Evolutionary conservation across 2,329 filamentous ascomycete species (phyloP).

Genomic region (Penicillium sp.): DNA sequence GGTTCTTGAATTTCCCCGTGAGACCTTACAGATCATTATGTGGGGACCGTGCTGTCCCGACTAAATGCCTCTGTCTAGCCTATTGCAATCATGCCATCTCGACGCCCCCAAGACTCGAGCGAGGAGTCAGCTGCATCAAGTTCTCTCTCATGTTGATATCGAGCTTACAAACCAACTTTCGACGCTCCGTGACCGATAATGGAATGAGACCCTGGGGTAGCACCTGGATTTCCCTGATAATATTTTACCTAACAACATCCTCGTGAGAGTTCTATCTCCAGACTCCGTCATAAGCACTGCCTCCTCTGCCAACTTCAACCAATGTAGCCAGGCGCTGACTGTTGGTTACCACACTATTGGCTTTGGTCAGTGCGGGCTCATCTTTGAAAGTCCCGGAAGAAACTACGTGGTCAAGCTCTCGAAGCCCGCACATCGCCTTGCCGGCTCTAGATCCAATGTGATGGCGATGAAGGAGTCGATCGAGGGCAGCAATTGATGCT

Average conservation of each 20-base stretch:
- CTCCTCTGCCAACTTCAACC: conserved; percentile 4
- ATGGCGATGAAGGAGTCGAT: too few relatives aligned
- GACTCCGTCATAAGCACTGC: conserved; percentile 3
- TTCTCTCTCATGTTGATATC: background rate
- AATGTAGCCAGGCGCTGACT: background rate
- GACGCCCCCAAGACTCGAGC: conserved; percentile 1
- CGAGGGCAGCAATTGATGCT: too few relatives aligned
- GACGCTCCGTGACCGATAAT: conserved; percentile 1
- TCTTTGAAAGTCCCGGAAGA: conserved; percentile 8
- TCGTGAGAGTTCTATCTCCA: conserved; percentile 7
- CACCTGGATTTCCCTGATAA: conserved; percentile 3
- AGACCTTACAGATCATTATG: too few relatives aligned
- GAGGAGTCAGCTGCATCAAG: conserved; percentile 1
- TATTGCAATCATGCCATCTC: background rate
- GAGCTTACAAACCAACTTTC: conserved; percentile 4
- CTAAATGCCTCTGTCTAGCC: too few relatives aligned
- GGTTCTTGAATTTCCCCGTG: too few relatives aligned
- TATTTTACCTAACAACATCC: conserved; percentile 8
- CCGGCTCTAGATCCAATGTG: too few relatives aligned
- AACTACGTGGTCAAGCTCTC: conserved; percentile 6
- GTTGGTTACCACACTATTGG: conserved; percentile 9
- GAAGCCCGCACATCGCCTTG: conserved; percentile 9
- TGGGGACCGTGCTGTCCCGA: too few relatives aligned
- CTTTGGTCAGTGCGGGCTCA: conserved; percentile 14
- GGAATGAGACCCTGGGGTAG: conserved; percentile 1